Evolutionary conservation across 208 protist genomes (phyloP), one percentile per base, ranked within the genome.

Genomic region (Crithidia brevicula): DNA sequence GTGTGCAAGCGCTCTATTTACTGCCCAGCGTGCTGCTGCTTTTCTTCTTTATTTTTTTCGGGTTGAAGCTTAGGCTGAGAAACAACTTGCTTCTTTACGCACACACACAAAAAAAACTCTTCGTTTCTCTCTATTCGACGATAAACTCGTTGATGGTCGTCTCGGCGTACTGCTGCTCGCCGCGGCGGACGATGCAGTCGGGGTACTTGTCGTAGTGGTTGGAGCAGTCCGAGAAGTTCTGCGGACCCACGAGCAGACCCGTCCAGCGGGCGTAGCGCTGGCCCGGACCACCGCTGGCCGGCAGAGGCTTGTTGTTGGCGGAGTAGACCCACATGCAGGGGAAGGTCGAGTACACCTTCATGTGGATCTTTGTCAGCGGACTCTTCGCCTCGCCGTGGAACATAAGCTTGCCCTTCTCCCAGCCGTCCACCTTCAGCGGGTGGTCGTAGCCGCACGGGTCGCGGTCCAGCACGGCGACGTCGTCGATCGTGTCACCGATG

Each of bases 301-400:
- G 62, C 45, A 73, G 73, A 22, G 67, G 63, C 23, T 86, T 72
- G 74, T 83, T 77, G 54, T 86, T 93, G 16, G 83, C 81, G 22
- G 87, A 81, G 80, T 93, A 93, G 42, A 93, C 87, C 75, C 81
- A 82, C 42, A 89, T 67, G 34, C 40, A 65, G 38, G 84, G 84
- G 40, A 81, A 90, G 36, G 82, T 90, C 23, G 83, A 86, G 63
- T 82, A 75, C 4, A 93, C 58, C 57, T 64, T 74, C 82, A 93
- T 83, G 33, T 47, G 57, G 64, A 93, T 86, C 50, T 78, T 67
- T 13, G 79, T 83, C 42, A 51, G 22, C 13, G 84, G 79, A 63
- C 81, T 89, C 50, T 59, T 79, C 18, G 60, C 57, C 62, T 80
- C 72, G 13, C 79, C 85, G 54, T 85, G 74, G n/a, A 86, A 67